phyloP scores from a whole-genome alignment of 768 basidiomycete genomes.

The Mycena crocata region DNA sequence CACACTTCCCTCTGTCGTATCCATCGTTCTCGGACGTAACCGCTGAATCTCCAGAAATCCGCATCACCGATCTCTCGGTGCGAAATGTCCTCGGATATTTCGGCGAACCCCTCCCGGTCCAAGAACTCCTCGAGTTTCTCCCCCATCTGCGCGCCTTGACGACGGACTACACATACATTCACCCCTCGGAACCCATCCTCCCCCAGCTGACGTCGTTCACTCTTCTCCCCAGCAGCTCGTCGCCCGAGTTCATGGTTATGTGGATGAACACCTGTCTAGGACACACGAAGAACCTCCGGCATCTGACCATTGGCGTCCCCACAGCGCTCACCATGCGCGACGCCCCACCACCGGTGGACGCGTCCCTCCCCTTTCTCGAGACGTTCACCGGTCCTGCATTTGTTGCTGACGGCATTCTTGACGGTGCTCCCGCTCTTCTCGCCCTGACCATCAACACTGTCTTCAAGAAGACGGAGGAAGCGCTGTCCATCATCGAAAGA shows the following conservation, averaged over 20 bases:
- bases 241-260: background rate
- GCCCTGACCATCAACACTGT: background rate
- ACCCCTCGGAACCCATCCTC: background rate
- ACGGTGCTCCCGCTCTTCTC: background rate
- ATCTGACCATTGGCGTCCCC: background rate
- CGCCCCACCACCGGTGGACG: background rate
- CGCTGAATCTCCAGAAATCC: background rate
- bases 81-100: background rate
- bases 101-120: background rate
- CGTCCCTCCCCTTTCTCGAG: background rate
- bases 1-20: background rate
- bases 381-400: constrained; percentile 1
- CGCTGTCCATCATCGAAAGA: background rate
- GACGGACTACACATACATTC: background rate
- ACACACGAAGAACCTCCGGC: background rate
- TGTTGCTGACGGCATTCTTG: background rate
- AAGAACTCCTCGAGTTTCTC: background rate
- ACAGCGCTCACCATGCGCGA: background rate
- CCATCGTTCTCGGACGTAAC: background rate
- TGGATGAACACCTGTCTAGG: background rate
- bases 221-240: background rate
- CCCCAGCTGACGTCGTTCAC: constrained; percentile 2
- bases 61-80: constrained; percentile 1
- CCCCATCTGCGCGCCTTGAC: background rate
- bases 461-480: background rate